Evolutionary conservation across 441 rosid genomes (phyloP).

Genomic region (Pelargonium fulgidum): DNA sequence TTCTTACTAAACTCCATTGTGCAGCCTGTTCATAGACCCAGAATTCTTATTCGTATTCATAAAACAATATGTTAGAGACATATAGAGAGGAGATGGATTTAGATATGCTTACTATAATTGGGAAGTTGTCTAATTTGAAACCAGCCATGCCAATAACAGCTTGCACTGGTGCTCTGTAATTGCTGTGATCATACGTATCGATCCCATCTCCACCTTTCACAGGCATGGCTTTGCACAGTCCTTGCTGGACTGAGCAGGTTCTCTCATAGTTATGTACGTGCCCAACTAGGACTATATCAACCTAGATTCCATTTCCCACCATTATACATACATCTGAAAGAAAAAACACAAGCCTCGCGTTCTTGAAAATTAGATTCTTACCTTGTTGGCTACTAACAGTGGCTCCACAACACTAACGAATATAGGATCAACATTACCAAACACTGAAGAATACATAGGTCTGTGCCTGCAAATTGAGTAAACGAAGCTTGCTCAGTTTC

Average conservation of each 20-base stretch:
- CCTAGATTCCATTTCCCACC: constrained; percentile 24
- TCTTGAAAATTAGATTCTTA: constrained; percentile 1
- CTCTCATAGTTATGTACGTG: constrained; percentile 67
- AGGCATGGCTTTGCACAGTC: constrained; percentile 44
- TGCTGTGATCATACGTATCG: constrained; percentile 42
- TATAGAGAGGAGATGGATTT: background rate
- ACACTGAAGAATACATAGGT: constrained; percentile 40
- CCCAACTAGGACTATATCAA: constrained; percentile 50
- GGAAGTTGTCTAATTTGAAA: constrained; percentile 40
- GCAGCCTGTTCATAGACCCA: constrained; percentile 22
- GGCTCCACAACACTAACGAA: constrained; percentile 37
- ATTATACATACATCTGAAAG: too few species aligned
- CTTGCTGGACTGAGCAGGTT: constrained; percentile 41
- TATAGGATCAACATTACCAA: constrained; percentile 10
- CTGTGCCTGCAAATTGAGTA: constrained; percentile 41
- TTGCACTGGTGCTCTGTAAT: constrained; percentile 51
- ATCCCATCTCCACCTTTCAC: constrained; percentile 32
- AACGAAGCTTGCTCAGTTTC: too few species aligned
- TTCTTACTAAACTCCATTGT: constrained; percentile 48
- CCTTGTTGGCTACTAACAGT: constrained; percentile 38
- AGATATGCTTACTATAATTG: constrained; percentile 24
- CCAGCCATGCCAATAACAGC: constrained; percentile 60
- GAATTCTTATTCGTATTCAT: background rate
- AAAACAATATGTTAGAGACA: background rate
- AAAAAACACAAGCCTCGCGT: too few species aligned